Percentiles rank a stretch among this genome's conserved stretches.
Evolutionary conservation across 1,139 yeast species (phyloP).

Genomic region (Meyerozyma carpophila): DNA sequence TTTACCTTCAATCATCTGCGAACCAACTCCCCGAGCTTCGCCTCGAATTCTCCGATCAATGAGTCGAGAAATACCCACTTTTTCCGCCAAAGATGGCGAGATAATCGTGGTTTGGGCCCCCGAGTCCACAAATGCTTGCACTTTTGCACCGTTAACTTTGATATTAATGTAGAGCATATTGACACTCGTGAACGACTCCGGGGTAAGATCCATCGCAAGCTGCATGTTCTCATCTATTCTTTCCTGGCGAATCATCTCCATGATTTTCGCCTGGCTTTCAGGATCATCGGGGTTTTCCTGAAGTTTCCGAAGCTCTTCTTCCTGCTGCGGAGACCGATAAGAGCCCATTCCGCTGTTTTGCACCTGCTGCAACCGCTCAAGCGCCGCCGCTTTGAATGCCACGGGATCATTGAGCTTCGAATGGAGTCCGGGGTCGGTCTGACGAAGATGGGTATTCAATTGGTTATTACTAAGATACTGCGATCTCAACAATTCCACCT

Average conservation of each 20-base stretch:
- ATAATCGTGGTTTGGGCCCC: constrained; percentile 91
- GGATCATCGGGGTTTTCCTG: constrained; percentile 68
- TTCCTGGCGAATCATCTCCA: constrained; percentile 65
- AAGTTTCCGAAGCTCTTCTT: constrained; percentile 47
- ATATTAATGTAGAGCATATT: constrained; percentile 79
- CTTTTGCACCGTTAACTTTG: constrained; percentile 70
- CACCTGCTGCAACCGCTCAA: constrained; percentile 20
- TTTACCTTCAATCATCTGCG: constrained; percentile 70
- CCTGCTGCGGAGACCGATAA: constrained; percentile 14
- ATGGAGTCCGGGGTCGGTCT: constrained; percentile 38
- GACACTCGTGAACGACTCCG: constrained; percentile 81
- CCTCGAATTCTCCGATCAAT: constrained; percentile 82
- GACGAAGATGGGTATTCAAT: constrained; percentile 27
- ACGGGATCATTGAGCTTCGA: constrained; percentile 46
- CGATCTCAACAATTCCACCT: constrained; percentile 48
- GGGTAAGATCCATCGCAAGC: constrained; percentile 79
- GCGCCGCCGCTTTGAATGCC: constrained; percentile 44
- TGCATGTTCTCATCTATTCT: constrained; percentile 75
- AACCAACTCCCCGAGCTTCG: constrained; percentile 87
- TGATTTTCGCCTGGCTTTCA: constrained; percentile 60
- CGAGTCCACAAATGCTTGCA: constrained; percentile 92
- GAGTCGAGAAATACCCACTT: constrained; percentile 62
- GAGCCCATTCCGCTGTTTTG: constrained; percentile 8
- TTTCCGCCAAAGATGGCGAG: constrained; percentile 72
- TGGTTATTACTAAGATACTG: constrained; percentile 38